Evolutionary conservation across 495 filamentous ascomycete species (phyloP), one percentile per base, ranked within the genome.

Genomic region (Penicillium pancosmium): DNA sequence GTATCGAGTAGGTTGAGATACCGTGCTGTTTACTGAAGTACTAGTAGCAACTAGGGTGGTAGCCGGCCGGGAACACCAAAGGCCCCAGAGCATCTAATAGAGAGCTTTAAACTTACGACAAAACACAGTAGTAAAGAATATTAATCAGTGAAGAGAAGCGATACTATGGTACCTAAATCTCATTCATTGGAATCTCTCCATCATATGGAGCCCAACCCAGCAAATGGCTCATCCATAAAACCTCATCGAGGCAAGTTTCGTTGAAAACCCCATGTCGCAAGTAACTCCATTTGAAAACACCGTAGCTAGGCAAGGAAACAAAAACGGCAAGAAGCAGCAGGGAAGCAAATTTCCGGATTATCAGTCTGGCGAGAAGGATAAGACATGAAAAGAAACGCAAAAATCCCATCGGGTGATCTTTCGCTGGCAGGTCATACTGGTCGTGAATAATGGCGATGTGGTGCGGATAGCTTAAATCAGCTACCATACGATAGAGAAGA

Each of bases 211-310:
- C 34, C 48, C 35, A 41, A 40, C 52, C 59, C 40, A 44, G 43
- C 23, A 52, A 15, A 88, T 79, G 5, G 86, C 86, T 46, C 86
- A 8, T 18, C n/a, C 46, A 49, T 35, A 7, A 27, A 36, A 19
- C 21, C 9, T 47, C 9, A 38, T 16, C 52, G 1, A 53, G 52
- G 41, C n/a, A 27, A 11, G 18, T 33, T 34, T 7, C 41, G 10
- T 21, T 48, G 52, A 53, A 52, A 88, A 80, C 66, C 86, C 80
- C 57, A 78, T 66, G 51, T 80, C 86, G 56, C 50, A 56, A 31
- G 40, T 11, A 70, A 75, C 70, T 67, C 72, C 72, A 47, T 56
- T 57, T 52, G 44, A 33, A 56, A 66, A 60, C 62, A 61, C 65
- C 59, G 21, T 23, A 55, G 62, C 61, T 55, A 46, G 41, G 16